Evolutionary conservation across 169 alveolate genomes (phyloP), one percentile per base, ranked within the genome.

Genomic region (Eimeria acervulina): DNA sequence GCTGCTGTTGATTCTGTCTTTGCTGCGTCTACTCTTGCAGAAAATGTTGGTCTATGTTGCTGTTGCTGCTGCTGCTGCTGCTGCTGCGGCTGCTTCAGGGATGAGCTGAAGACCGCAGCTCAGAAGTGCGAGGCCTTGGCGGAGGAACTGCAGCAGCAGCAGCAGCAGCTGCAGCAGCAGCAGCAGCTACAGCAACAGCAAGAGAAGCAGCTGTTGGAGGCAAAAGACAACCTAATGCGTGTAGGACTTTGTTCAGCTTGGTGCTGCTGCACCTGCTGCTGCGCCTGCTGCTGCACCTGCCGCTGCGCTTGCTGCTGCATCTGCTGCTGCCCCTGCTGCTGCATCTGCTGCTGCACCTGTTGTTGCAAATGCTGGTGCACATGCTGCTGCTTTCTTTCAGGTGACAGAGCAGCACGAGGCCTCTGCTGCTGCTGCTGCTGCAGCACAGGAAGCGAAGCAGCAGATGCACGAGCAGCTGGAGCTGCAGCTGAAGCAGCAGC

Each of bases 141-240:
- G 89, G 89, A 19, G 89, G 89, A 78, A 66, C 89, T 38, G 89
- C 89, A 44, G 89, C 89, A 78, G 66, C 89, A 78, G 66, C 89
- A 78, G 66, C 52, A 42, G 12, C 63, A 42, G 66, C 66, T 23
- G 61, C 89, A 78, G 89, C 89, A 78, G 89, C 89, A 42, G 63
- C 89, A 78, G 89, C 59, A 51, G 59, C n/a, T n/a, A n/a, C n/a
- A n/a, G 61, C 89, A 78, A 66, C 89, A 78, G 89, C 89, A 42
- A 40, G 66, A 78, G 89, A 10, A 51, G 59, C 89, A 38, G 66
- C 66, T 78, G 66, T 66, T 33, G 66, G 33, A 63, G 23, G 17
- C 38, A 23, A 19, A 78, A 47, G 89, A 78, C 19, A 17, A 38
- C 38, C 63, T 78, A 3, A 26, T 3, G 8, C 89, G 59, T 23